Evolutionary conservation across 225 moss, liverwort and hornwort species (phyloP).

Genomic region (Bryum argenteum): DNA sequence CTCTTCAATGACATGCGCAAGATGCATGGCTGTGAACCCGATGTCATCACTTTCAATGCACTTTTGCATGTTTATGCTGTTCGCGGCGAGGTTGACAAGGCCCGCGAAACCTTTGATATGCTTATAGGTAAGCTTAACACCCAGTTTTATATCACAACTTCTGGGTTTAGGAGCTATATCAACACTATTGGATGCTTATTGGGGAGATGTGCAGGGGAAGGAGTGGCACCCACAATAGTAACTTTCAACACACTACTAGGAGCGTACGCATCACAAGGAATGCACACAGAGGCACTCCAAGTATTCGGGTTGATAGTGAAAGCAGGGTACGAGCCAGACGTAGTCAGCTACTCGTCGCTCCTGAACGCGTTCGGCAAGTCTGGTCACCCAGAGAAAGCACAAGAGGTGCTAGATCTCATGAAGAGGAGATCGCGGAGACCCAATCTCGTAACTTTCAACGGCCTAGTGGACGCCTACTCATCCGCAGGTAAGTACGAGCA

Average conservation of each 20-base stretch:
- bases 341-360: slow-evolving; percentile 85
- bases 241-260: slow-evolving; percentile 88
- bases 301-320: slow-evolving; percentile 60
- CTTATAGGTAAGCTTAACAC: slow-evolving; percentile 64
- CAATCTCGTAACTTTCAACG: slow-evolving; percentile 85
- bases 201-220: slow-evolving; percentile 59
- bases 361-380: slow-evolving; percentile 91
- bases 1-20: slow-evolving; percentile 82
- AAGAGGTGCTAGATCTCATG: slow-evolving; percentile 74
- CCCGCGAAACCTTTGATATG: slow-evolving; percentile 66
- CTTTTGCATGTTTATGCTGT: slow-evolving; percentile 82
- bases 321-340: slow-evolving; percentile 81
- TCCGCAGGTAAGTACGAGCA: slow-evolving; percentile 64
- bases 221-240: slow-evolving; percentile 76
- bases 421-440: slow-evolving; percentile 73
- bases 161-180: no score
- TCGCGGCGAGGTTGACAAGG: slow-evolving; percentile 66
- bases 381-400: slow-evolving; percentile 80
- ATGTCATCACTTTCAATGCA: slow-evolving; percentile 80
- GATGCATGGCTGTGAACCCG: slow-evolving; percentile 76
- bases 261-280: slow-evolving; percentile 72
- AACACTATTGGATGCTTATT: no score
- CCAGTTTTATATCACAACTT: not conserved
- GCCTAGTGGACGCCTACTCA: slow-evolving; percentile 72
- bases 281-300: slow-evolving; percentile 71